Base-by-base conservation (phyloP, 306 rosid species). In the Cucumis cinereus region DNA sequence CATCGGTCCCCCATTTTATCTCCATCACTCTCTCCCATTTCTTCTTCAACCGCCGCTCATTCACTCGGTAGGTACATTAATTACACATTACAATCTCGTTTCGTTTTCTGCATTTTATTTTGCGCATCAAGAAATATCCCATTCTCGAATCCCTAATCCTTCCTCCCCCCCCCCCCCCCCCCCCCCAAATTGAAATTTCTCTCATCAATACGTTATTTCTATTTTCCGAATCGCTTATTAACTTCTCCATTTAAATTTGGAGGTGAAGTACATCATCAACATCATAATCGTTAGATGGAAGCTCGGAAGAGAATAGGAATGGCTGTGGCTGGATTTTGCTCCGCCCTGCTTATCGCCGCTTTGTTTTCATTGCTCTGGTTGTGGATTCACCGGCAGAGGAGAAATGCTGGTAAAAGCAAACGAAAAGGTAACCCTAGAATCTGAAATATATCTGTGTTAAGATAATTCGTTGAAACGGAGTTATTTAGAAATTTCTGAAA, bases 321-420 rank as follows among this genome's bases (percentile, higher is more conserved):
- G 20, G 88, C 88, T 7, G 76, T 91, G 16, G 55, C 80, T 2
- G 84, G 81, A 36, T 84, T 86, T 47, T 79, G 90, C 71, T 73
- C 82, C 56, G 43, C 86, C 56, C 5, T 45, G 17, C 79, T 91
- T 36, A 80, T 81, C 79, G 86, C 78, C 8, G 73, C 84, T 78
- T 56, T 91, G 49, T 80, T 87, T 59, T 80, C 82, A 23, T 22
- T 86, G 57, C 73, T 89, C n/a, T 78, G 85, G 59, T 59, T 88
- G 73, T 88, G 98, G 93, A 72, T 89, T 81, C 88, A 77, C 72
- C 74, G 79, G 59, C 73, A 77, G 45, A 80, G 70, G 66, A 87
- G 75, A 45, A 45, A 45, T 5, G 16, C 52, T 13, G 52, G 52
- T 45, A 45, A 45, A 45, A 45, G 17, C 52, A 45, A 45, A 45